Evolutionary conservation across 495 filamentous ascomycete genomes (phyloP), one percentile per base, ranked within the genome.

Genomic region (Terfezia claveryi): DNA sequence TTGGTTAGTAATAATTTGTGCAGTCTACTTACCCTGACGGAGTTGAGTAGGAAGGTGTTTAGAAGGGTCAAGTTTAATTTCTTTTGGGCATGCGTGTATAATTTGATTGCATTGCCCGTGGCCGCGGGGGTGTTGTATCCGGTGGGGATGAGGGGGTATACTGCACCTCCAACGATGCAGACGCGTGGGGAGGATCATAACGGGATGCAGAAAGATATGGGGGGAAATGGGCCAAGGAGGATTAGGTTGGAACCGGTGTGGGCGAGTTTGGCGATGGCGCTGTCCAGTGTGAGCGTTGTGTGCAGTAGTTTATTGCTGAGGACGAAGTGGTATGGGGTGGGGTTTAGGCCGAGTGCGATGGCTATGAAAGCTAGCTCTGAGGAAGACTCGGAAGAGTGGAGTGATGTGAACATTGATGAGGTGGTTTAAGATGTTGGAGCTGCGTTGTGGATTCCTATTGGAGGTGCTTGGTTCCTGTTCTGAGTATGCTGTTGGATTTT

Each of bases 81-180:
- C 65, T 76, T 67, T 32, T 94, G 87, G 87, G 87, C 87, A 3
- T 67, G 86, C n/a, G 68, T 92, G 3, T 94, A 94, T 63, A 94
- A 94, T 61, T 53, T 80, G 10, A 64, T 81, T 50, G 78, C 84
- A 4, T 66, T 94, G n/a, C 87, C 87, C 3, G 71, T 94, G 46
- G 85, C 87, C 2, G 87, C 85, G 1, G 87, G 87, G 2, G 79
- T 80, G 11, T 68, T 93, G 10, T 93, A 87, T 64, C 80, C 85
- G 51, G 55, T 56, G 60, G 66, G 9, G 8, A 7, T 23, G 20
- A 14, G 49, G 10, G 41, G 27, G 37, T n/a, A 53, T 10, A 14
- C 51, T 17, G 55, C 50, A 2, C 55, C 54, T 17, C 49, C 51
- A 4, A 53, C 44, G 53, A 52, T 46, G 14, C 14, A 14, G 41